These are phyloP conservation scores for Phytophthora melonis DNA, from an alignment of 352 stramenopile species.

Conservation along the genomic window DNA sequence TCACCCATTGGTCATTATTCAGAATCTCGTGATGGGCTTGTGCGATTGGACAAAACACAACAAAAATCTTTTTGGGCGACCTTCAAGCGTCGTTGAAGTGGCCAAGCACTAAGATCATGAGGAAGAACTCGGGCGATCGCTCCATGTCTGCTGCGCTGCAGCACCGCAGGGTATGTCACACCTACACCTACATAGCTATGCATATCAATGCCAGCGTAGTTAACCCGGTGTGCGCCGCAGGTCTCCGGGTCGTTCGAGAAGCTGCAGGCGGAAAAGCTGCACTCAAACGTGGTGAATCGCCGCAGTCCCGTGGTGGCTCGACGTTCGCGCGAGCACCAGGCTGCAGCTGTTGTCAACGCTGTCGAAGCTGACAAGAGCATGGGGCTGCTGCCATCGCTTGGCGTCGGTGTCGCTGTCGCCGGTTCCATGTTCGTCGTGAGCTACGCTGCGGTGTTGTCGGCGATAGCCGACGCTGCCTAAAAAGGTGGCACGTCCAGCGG, in stretches of 20 bases:
- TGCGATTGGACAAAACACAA: constrained; percentile 29
- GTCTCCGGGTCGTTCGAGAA: constrained; percentile 54
- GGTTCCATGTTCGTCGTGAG: constrained; percentile 50
- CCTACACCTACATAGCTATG: neutral
- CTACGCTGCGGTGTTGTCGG: constrained; percentile 50
- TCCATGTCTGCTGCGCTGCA: constrained; percentile 59
- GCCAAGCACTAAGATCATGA: constrained; percentile 30
- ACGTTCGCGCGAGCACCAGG: constrained; percentile 13
- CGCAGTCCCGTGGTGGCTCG: constrained; percentile 26
- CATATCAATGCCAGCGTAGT: neutral
- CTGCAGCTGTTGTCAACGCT: neutral
- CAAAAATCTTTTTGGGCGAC: constrained; percentile 12
- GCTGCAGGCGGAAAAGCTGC: constrained; percentile 44
- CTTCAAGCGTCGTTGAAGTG: constrained; percentile 21
- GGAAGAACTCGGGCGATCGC: constrained; percentile 47
- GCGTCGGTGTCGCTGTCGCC: constrained; percentile 38
- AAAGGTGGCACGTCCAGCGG: neutral
- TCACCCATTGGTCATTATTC: constrained; percentile 30
- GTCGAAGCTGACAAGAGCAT: constrained; percentile 8
- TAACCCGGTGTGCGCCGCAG: constrained; percentile 22
- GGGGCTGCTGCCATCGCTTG: constrained; percentile 33
- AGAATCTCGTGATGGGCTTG: neutral
- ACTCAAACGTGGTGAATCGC: constrained; percentile 43
- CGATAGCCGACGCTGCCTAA: constrained; percentile 38
- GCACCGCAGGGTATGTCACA: constrained; percentile 56